Evolutionary conservation across 1,284 basidiomycete species (phyloP), one percentile per base, ranked within the genome.

Genomic region (Cryptococcus jaspeensis): DNA sequence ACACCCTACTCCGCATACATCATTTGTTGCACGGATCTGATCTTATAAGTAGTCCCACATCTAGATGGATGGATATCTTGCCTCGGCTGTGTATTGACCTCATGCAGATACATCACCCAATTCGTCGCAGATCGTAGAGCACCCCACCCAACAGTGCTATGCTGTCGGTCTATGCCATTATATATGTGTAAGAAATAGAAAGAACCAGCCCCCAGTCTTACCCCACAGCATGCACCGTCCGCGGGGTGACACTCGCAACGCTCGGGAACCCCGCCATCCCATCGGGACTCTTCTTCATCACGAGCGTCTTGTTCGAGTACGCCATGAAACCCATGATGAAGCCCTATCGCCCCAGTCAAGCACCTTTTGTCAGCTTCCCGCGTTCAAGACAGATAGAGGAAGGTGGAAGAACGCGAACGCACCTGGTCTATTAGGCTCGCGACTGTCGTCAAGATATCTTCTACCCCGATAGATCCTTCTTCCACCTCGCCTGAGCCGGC

Each of bases 361-460:
- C n/a, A n/a, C n/a, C n/a, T n/a, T n/a, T n/a, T n/a, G n/a, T n/a
- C n/a, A n/a, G n/a, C n/a, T n/a, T n/a, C n/a, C n/a, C n/a, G n/a
- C n/a, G n/a, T n/a, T n/a, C n/a, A n/a, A n/a, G n/a, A n/a, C n/a
- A n/a, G n/a, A n/a, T n/a, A n/a, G n/a, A n/a, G n/a, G 23, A 28
- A 20, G n/a, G 5, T 38, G 12, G 50, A 13, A 45, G n/a, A 22
- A 23, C n/a, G 49, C 35, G 25, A 2, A 69, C 75, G 55, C 52
- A 75, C 76, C 56, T 78, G 77, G 55, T 78, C 77, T 8, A 78
- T 75, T 39, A 76, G 55, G 51, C 70, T 76, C 5, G 73, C 63
- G 11, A 75, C 51, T 1, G 74, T 62, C 47, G 66, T 68, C 49
- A 78, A 67, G n/a, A 77, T 65, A 61, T 78, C 77, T 32, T 71